phyloP scores from a whole-genome alignment of 129 eudicot genomes.

The Pittosporum tobira region DNA sequence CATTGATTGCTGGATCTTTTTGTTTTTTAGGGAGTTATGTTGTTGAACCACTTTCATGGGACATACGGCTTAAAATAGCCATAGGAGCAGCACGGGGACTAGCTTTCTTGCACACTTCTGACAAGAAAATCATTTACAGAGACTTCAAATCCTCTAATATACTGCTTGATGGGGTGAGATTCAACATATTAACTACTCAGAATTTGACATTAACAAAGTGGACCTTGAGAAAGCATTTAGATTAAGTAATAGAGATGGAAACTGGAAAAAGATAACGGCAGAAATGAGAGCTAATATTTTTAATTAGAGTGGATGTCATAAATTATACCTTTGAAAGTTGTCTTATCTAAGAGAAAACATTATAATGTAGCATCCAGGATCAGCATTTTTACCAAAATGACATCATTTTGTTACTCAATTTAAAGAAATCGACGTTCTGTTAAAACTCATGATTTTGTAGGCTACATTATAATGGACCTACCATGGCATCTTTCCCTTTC shows the following conservation, averaged over 20 bases:
- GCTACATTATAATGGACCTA: too few species aligned
- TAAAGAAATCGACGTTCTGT: too few species aligned
- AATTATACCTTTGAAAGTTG: not conserved
- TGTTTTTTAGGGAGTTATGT: slow-evolving; percentile 41
- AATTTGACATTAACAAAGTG: not conserved
- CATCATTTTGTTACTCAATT: too few species aligned
- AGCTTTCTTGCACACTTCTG: slow-evolving; percentile 72
- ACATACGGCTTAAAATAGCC: slow-evolving; percentile 60
- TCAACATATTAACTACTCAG: not conserved
- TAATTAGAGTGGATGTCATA: not conserved
- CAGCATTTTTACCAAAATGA: too few species aligned
- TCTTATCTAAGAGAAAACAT: too few species aligned
- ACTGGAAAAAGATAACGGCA: not conserved
- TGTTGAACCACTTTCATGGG: slow-evolving; percentile 65
- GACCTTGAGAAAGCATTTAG: not conserved
- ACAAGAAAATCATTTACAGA: slow-evolving; percentile 59
- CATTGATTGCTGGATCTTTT: slow-evolving; percentile 13
- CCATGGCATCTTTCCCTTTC: not conserved
- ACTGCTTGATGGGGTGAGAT: slow-evolving; percentile 78
- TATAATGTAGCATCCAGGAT: too few species aligned
- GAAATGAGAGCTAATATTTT: not conserved
- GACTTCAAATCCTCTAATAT: slow-evolving; percentile 86
- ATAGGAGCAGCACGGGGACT: slow-evolving; percentile 81
- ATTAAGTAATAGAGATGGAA: too few species aligned
- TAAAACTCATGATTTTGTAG: too few species aligned